Evolutionary conservation across 768 basidiomycete species (phyloP).

Genomic region (Mycena vitilis): DNA sequence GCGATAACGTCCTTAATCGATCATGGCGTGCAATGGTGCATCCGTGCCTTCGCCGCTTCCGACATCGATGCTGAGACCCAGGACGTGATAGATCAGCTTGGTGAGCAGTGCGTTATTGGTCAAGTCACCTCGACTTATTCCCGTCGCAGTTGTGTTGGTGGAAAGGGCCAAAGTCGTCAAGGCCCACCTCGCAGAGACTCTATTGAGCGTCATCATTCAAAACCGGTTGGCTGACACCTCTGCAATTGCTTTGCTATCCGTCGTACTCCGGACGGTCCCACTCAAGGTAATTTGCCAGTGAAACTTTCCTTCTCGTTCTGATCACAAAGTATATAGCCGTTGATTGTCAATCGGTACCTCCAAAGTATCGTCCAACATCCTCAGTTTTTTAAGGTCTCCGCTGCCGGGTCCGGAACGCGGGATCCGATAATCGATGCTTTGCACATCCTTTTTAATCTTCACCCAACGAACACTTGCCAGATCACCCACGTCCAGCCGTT

Average conservation of each 20-base stretch:
- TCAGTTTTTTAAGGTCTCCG: slow-evolving; percentile 65
- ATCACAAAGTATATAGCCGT: slow-evolving; percentile 60
- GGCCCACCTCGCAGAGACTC: slow-evolving; percentile 74
- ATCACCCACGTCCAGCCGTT: slow-evolving; percentile 85
- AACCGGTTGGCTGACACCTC: slow-evolving; percentile 59
- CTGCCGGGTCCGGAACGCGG: slow-evolving; percentile 45
- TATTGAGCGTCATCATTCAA: slow-evolving; percentile 73
- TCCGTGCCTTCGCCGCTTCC: slow-evolving; percentile 56
- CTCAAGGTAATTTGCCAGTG: slow-evolving; percentile 67
- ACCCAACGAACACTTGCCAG: slow-evolving; percentile 89
- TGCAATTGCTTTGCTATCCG: slow-evolving; percentile 57
- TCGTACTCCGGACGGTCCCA: slow-evolving; percentile 52
- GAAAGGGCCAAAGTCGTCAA: slow-evolving; percentile 52
- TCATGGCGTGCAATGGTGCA: slow-evolving; percentile 64
- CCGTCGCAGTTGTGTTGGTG: slow-evolving; percentile 45
- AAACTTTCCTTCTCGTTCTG: not conserved
- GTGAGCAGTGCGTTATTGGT: slow-evolving; percentile 2
- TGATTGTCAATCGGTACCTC: slow-evolving; percentile 77
- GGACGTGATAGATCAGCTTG: slow-evolving; percentile 43
- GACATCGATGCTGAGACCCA: slow-evolving; percentile 38
- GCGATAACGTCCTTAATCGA: slow-evolving; percentile 52
- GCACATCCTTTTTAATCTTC: slow-evolving; percentile 74
- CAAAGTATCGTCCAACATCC: slow-evolving; percentile 82
- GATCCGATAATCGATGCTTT: slow-evolving; percentile 67
- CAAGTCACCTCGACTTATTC: slow-evolving; percentile 8